Percentiles rank a stretch among this genome's conserved stretches.
Evolutionary conservation across 2,329 filamentous ascomycete genomes (phyloP).

Genomic region (Pseudogymnoascus sp.): DNA sequence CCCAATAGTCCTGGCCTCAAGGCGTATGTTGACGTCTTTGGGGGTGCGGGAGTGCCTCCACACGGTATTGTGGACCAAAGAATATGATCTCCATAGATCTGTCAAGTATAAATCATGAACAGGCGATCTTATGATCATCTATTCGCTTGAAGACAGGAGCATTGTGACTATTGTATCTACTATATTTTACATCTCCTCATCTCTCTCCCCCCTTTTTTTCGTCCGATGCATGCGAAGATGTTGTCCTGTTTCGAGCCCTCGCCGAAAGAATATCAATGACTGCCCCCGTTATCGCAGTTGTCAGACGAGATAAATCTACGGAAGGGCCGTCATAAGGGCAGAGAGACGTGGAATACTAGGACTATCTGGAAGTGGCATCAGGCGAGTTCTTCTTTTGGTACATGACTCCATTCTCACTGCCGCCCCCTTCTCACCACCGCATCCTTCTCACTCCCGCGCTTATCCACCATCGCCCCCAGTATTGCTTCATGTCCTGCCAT

Average conservation of each 20-base stretch:
- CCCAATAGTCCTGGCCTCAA: constrained; percentile 67
- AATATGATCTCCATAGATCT: not conserved
- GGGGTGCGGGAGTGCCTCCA: constrained; percentile 73
- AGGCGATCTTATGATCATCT: not conserved
- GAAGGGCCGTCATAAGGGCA: too few relatives aligned
- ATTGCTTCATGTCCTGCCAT: not conserved
- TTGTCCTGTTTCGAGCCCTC: not conserved
- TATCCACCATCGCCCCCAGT: not conserved
- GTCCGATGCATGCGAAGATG: not conserved
- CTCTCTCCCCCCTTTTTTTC: not conserved
- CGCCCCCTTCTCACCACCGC: not conserved
- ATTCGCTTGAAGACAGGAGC: not conserved
- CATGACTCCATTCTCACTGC: too few relatives aligned
- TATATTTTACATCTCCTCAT: not conserved
- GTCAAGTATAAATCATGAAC: not conserved
- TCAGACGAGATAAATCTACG: too few relatives aligned
- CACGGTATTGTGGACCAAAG: constrained; percentile 27
- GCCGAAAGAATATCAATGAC: not conserved
- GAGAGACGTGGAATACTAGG: too few relatives aligned
- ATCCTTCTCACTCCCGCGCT: not conserved
- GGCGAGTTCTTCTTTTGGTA: too few relatives aligned
- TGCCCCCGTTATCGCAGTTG: not conserved
- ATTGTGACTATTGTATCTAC: not conserved
- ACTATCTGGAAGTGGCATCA: too few relatives aligned
- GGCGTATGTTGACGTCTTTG: constrained; percentile 80